These are phyloP conservation scores for Ambrosiella xylebori DNA, from an alignment of 2,329 filamentous ascomycete species.

Conservation along the genomic window DNA sequence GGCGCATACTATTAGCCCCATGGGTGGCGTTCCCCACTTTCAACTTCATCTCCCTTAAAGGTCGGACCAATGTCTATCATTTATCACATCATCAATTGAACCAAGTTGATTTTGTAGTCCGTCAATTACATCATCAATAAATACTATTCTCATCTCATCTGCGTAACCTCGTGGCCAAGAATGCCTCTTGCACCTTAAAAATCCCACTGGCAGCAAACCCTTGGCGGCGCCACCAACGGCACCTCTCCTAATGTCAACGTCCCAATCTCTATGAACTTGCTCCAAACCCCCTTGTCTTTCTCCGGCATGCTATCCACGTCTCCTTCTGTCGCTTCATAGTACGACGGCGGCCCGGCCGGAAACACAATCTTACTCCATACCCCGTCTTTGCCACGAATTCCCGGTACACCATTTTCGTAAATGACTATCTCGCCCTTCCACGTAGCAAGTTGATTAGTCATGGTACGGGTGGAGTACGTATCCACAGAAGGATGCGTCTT, in stretches of 20 bases:
- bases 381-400: conserved; percentile 32
- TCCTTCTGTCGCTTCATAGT: conserved; percentile 46
- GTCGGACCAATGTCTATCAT: background rate
- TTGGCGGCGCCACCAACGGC: conserved; percentile 60
- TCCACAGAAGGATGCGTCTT: conserved; percentile 28
- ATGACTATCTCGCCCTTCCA: conserved; percentile 49
- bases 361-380: conserved; percentile 53
- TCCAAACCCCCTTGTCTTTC: conserved; percentile 45
- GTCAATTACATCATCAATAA: too few relatives aligned
- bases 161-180: background rate
- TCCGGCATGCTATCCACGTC: conserved; percentile 39
- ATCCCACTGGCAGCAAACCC: conserved; percentile 59
- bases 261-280: conserved; percentile 45
- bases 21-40: conserved; percentile 4
- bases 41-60: background rate
- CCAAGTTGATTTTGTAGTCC: too few relatives aligned
- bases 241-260: conserved; percentile 53
- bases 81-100: background rate
- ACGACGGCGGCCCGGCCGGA: conserved; percentile 48
- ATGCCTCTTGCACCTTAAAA: conserved; percentile 29
- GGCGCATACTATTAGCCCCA: background rate
- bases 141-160: background rate
- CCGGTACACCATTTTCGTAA: conserved; percentile 37
- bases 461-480: conserved; percentile 26
- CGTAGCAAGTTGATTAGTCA: conserved; percentile 29